Evolutionary conservation across 23 red algal genomes (phyloP).

Genomic region (Pyropia haitanensis): DNA sequence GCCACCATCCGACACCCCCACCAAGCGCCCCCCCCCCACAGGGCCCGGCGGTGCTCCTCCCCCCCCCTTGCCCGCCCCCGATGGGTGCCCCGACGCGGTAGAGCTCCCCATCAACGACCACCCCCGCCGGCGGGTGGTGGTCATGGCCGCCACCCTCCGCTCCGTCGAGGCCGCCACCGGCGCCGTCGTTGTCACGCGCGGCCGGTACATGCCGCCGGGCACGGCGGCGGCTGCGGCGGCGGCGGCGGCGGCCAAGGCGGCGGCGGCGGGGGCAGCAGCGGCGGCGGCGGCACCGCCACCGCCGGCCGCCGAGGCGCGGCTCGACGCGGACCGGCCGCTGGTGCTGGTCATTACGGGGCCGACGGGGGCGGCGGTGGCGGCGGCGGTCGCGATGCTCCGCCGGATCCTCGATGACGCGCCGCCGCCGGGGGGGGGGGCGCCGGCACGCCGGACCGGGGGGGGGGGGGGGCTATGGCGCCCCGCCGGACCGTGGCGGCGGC

Average conservation of each 20-base stretch:
- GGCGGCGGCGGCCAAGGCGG: constrained; percentile 5
- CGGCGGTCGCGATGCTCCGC: constrained; percentile 15
- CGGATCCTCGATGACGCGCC: constrained; percentile 5
- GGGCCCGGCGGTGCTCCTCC: too few relatives aligned
- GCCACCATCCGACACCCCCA: too few relatives aligned
- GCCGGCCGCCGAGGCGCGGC: neutral
- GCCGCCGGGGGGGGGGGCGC: too few relatives aligned
- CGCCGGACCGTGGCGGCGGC: neutral
- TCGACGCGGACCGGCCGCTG: constrained; percentile 13
- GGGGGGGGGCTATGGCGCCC: neutral
- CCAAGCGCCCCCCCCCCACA: too few relatives aligned
- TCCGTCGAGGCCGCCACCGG: constrained; percentile 22
- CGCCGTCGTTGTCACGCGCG: constrained; percentile 38
- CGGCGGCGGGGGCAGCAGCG: constrained; percentile 14
- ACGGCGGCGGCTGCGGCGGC: constrained; percentile 2
- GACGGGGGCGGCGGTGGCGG: constrained; percentile 6
- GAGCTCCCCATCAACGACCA: constrained; percentile 66
- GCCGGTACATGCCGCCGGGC: constrained; percentile 19
- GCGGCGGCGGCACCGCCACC: constrained; percentile 6
- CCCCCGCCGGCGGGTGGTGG: constrained; percentile 41
- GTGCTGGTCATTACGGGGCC: constrained; percentile 31
- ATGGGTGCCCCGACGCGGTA: too few relatives aligned
- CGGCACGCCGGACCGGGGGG: neutral
- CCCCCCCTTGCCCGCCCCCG: too few relatives aligned
- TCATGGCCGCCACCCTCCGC: constrained; percentile 46